Evolutionary conservation across 345 rosid genomes (phyloP).

Genomic region (Excoecaria agallocha): DNA sequence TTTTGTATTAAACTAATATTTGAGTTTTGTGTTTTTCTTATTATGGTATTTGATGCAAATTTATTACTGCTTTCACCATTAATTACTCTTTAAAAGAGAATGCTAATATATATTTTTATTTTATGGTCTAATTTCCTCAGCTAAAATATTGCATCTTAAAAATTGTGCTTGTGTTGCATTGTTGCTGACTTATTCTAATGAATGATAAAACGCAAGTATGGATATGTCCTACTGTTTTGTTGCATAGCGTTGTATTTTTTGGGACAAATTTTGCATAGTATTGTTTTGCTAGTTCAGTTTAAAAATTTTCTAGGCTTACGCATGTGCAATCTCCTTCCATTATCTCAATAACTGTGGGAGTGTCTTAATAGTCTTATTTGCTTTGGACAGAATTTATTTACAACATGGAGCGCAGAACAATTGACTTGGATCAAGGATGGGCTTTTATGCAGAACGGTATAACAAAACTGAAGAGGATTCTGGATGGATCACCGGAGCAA

Average conservation of each 20-base stretch:
- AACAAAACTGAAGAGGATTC: constrained; percentile 66
- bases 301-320: not conserved
- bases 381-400: not conserved
- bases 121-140: not conserved
- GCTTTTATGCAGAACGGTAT: constrained; percentile 70
- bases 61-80: not conserved
- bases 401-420: constrained; percentile 60
- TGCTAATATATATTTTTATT: not conserved
- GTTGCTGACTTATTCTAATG: no score
- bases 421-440: constrained; percentile 84
- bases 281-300: no score
- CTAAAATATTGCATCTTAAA: not conserved
- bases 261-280: no score
- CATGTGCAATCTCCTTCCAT: not conserved
- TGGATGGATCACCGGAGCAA: constrained; percentile 61
- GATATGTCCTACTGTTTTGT: not conserved
- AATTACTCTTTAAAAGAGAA: not conserved
- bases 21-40: not conserved
- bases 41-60: not conserved
- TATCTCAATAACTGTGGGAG: not conserved
- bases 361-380: not conserved
- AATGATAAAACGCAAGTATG: not conserved
- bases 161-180: no score
- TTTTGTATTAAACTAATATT: not conserved
- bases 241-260: not conserved